Conservation (phyloP, 768 basidiomycete genomes). For the Coprinopsis strossmayeri region DNA sequence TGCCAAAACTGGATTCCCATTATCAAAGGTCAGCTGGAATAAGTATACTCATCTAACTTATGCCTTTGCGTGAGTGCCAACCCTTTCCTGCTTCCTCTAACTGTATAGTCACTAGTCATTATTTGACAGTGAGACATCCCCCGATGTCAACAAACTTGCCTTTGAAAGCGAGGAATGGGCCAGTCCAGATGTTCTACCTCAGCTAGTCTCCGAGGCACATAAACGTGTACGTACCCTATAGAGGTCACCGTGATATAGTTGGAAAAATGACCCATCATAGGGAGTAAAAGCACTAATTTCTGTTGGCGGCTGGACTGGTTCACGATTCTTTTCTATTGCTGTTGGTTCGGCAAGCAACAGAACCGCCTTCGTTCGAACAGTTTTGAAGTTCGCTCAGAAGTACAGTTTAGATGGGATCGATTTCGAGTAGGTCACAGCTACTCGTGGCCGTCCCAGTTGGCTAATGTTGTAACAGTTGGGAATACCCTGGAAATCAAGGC, state of each 20-base stretch:
- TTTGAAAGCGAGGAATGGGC: slow-evolving; percentile 28
- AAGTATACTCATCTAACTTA: slow-evolving; percentile 66
- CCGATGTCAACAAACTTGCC: slow-evolving; percentile 26
- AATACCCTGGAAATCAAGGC: slow-evolving; percentile 71
- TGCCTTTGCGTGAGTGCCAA: slow-evolving; percentile 69
- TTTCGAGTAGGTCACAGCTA: slow-evolving; percentile 39
- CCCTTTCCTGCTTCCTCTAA: too few species aligned
- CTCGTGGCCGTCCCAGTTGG: too few species aligned
- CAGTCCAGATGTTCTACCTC: slow-evolving; percentile 41
- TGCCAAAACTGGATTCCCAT: slow-evolving; percentile 36
- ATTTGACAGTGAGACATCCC: slow-evolving; percentile 11
- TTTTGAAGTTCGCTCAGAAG: slow-evolving; percentile 40
- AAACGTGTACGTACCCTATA: slow-evolving; percentile 30
- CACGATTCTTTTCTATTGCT: slow-evolving; percentile 54
- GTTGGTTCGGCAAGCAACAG: slow-evolving; percentile 54
- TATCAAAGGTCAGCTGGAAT: slow-evolving; percentile 53
- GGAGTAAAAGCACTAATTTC: slow-evolving; percentile 51
- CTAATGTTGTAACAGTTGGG: slow-evolving; percentile 53
- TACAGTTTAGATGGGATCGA: slow-evolving; percentile 59
- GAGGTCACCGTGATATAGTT: too few species aligned
- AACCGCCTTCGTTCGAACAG: slow-evolving; percentile 56
- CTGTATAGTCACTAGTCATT: too few species aligned
- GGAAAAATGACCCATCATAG: slow-evolving; percentile 23
- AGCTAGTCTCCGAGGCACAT: slow-evolving; percentile 48
- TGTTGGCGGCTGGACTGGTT: slow-evolving; percentile 70